Percentiles rank a stretch among this genome's conserved stretches.
These are phyloP conservation scores for Tylopilus sp. DNA, from an alignment of 1,284 basidiomycete genomes.

Conservation along the genomic window DNA sequence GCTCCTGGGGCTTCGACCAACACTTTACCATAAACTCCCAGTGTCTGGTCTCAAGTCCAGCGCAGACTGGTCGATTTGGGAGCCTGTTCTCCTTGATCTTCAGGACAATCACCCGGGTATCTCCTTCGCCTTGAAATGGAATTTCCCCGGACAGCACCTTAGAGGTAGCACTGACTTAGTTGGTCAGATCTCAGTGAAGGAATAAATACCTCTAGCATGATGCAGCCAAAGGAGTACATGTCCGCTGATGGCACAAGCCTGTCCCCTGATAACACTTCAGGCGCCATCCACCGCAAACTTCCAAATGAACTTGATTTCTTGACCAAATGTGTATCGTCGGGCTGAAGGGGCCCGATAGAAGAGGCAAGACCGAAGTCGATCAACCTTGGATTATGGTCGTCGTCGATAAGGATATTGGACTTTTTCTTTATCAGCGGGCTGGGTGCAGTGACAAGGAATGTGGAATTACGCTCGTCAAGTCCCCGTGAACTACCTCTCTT, in stretches of 20 bases:
- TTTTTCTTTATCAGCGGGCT: background rate
- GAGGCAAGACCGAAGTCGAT: constrained; percentile 15
- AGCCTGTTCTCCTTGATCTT: constrained; percentile 7
- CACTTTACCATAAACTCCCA: constrained; percentile 7
- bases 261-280: constrained; percentile 2
- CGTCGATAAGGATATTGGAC: constrained; percentile 10
- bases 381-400: constrained; percentile 4
- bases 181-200: background rate
- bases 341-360: constrained; percentile 6
- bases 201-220: constrained; percentile 13
- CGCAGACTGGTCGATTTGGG: constrained; percentile 5
- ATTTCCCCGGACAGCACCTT: constrained; percentile 8
- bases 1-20: constrained; percentile 5
- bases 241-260: constrained; percentile 4
- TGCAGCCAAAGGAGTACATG: constrained; percentile 11
- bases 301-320: constrained; percentile 6
- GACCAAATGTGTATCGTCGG: constrained; percentile 1
- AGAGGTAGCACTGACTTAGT: background rate
- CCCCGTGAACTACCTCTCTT: constrained; percentile 1
- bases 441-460: background rate
- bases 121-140: constrained; percentile 2
- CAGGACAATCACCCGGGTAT: background rate
- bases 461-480: constrained; percentile 8
- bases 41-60: constrained; percentile 1
- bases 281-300: constrained; percentile 11